A percentile compares a stretch with the other conserved stretches of the same genome.
Conservation (phyloP, 768 basidiomycete species). For the Boletellus emodensis region DNA sequence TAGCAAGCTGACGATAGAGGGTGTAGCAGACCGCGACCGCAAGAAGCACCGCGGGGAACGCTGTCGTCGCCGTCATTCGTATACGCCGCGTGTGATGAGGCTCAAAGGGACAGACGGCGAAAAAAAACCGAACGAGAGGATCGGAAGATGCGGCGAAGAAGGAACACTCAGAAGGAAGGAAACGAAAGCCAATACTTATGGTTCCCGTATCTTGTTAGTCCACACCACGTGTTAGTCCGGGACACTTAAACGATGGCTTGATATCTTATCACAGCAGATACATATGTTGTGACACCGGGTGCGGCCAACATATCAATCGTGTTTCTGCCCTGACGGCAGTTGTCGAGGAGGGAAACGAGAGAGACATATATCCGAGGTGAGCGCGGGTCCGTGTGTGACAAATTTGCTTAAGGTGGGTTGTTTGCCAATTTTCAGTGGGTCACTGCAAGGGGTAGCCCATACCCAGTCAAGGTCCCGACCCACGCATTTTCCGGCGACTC, state of each 20-base stretch:
- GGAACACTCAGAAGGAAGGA: conserved; percentile 10
- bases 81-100: neutral
- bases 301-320: neutral
- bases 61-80: conserved; percentile 11
- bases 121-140: conserved; percentile 2
- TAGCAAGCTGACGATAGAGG: conserved; percentile 15
- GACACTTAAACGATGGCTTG: neutral
- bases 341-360: too few relatives aligned
- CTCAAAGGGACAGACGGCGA: neutral
- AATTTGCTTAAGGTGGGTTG: neutral
- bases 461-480: too few relatives aligned
- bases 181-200: neutral
- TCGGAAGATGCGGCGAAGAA: conserved; percentile 21
- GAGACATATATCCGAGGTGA: too few relatives aligned
- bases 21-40: conserved; percentile 10
- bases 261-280: neutral
- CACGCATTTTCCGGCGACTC: neutral
- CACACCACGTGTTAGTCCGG: conserved; percentile 3
- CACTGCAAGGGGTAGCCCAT: neutral
- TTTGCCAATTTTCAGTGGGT: neutral
- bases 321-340: neutral
- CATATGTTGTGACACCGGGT: neutral
- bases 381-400: neutral
- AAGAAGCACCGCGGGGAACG: conserved; percentile 22
- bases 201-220: neutral